Base-by-base conservation (phyloP, 208 protist genomes). In the Trypanosoma platydactyli region DNA sequence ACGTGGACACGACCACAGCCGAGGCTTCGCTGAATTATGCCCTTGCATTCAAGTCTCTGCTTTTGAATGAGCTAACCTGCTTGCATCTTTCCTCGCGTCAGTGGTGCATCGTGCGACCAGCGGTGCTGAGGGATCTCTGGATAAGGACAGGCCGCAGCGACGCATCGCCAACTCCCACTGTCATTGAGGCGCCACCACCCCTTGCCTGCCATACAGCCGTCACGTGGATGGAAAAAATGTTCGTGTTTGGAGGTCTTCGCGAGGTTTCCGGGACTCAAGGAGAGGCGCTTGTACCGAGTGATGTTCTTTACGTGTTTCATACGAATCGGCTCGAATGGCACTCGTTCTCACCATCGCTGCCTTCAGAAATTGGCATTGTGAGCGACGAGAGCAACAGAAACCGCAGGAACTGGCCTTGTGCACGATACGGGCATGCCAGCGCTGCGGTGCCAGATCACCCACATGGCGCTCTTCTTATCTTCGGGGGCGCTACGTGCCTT, bases 181-280 rank as follows among this genome's bases (percentile, higher is more conserved):
- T 9, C 9, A 9, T 38, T 38, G 33, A 9, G 33, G 33, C 33
- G 33, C 59, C 77, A 6, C 83, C 79, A 44, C 77, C 71, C 18
- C 12, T 89, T 9, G 77, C 79, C 0, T 85, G 76, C 41, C 83
- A 89, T 66, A 69, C 77, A 50, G 83, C 83, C 16, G 75, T 80
- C 38, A 29, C 57, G 40, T 79, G 70, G 52, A 74, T 46, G 15
- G 48, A 66, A 6, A 65, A 79, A 1, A 81, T 89, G 35, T 69
- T 73, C 33, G 22, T 84, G 5, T 89, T 86, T 62, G 83, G 83
- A 15, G 83, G 83, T 11, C 52, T 86, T 18, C 25, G 50, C 20
- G 58, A 65, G n/a, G 29, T 18, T 22, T 18, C 4, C 3, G 18
- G 5, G 13, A 35, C 24, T 6, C 42, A 38, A 4, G 61, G 16